Percentiles rank a stretch among this genome's conserved stretches.
Evolutionary conservation across 495 filamentous ascomycete species (phyloP).

Genomic region (Astrocystis sublimbata): DNA sequence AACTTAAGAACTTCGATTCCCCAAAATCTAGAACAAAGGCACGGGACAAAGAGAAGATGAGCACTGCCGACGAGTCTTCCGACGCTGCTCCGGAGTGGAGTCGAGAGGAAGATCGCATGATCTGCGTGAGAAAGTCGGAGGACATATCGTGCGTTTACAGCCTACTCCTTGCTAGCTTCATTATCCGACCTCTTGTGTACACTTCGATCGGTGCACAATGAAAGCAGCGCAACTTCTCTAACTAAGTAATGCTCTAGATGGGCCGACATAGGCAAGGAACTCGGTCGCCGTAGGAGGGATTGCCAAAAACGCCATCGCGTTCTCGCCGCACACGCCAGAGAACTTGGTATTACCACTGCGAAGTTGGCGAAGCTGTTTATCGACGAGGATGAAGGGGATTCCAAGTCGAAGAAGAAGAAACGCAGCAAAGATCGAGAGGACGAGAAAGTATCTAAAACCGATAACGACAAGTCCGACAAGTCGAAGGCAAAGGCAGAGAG

Average conservation of each 20-base stretch:
- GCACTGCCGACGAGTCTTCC: not conserved
- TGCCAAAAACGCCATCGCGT: slow-evolving; percentile 23
- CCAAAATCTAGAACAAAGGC: not conserved
- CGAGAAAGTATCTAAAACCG: not conserved
- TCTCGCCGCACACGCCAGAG: slow-evolving; percentile 7
- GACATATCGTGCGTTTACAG: slow-evolving; percentile 14
- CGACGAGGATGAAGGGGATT: not conserved
- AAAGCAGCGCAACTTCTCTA: not conserved
- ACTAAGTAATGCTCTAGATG: slow-evolving; percentile 2
- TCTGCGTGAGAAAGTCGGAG: slow-evolving; percentile 7
- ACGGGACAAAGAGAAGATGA: not conserved
- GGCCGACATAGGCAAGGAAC: slow-evolving; percentile 22
- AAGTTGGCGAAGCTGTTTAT: slow-evolving; percentile 16
- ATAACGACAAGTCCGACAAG: not conserved
- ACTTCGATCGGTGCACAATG: too few relatives aligned
- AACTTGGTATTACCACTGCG: slow-evolving; percentile 6
- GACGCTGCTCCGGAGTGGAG: slow-evolving; percentile 6
- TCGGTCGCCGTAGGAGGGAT: slow-evolving; percentile 19
- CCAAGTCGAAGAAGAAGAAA: slow-evolving; percentile 5
- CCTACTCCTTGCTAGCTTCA: not conserved
- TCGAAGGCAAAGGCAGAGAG: not conserved
- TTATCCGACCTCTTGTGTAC: not conserved
- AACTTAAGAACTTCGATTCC: not conserved
- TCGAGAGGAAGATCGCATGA: slow-evolving; percentile 7
- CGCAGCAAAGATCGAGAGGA: not conserved